These are phyloP conservation scores for Theileria orientalis DNA, from an alignment of 169 alveolate genomes.

Conservation along the genomic window DNA sequence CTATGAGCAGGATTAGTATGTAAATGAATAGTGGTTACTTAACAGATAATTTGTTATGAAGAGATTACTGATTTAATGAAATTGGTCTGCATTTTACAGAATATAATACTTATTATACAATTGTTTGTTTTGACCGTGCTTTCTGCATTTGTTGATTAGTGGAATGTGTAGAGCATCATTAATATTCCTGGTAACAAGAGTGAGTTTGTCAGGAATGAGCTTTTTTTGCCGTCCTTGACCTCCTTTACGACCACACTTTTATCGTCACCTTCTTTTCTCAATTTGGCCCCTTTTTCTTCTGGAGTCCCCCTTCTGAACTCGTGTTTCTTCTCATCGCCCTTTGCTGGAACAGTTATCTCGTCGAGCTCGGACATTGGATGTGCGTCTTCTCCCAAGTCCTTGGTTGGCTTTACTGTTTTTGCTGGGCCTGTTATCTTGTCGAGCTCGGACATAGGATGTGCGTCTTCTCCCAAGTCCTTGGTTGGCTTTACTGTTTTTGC, in stretches of 20 bases:
- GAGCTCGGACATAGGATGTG: not conserved
- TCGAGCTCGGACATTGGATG: not conserved
- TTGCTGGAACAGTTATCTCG: not conserved
- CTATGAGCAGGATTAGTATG: conserved; percentile 17
- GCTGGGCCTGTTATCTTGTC: not conserved
- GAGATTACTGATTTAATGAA: too few relatives aligned
- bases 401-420: too few relatives aligned
- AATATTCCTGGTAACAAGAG: not conserved
- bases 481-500: not conserved
- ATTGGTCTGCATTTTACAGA: too few relatives aligned
- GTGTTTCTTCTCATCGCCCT: too few relatives aligned
- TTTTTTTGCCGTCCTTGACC: not conserved
- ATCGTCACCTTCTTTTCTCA: not conserved
- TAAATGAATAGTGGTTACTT: not conserved
- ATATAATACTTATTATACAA: too few relatives aligned
- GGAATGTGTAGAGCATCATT: not conserved
- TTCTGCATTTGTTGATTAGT: not conserved
- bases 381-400: not conserved
- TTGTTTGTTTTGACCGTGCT: too few relatives aligned
- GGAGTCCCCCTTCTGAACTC: too few relatives aligned
- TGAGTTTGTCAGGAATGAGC: conserved; percentile 1
- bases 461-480: not conserved
- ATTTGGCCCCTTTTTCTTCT: not conserved
- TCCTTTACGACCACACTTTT: not conserved
- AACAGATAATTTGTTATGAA: too few relatives aligned